A percentile compares a stretch with the other conserved stretches of the same genome.
These are phyloP conservation scores for Melampsora abietis-canadensis DNA, from an alignment of 1,284 basidiomycete genomes.

Conservation along the genomic window DNA sequence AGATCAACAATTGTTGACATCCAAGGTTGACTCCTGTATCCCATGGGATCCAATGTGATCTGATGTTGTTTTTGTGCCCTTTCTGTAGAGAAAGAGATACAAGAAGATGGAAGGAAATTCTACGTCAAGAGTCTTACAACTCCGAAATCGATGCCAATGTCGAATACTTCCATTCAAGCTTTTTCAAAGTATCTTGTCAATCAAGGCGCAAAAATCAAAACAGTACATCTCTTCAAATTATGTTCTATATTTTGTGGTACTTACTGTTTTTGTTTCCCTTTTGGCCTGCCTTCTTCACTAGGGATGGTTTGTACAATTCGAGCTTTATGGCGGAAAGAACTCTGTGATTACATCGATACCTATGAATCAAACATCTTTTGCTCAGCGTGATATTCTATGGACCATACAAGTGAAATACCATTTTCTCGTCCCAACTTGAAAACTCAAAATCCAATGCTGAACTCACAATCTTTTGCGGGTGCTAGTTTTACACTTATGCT, in stretches of 20 bases:
- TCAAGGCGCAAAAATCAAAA: conserved; percentile 42
- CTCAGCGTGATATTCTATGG: conserved; percentile 9
- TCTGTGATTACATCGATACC: conserved; percentile 11
- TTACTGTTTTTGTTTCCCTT: too few species aligned
- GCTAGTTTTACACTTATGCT: conserved; percentile 22
- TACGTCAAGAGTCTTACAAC: conserved; percentile 49
- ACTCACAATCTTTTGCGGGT: background rate
- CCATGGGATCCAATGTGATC: background rate
- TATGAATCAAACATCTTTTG: conserved; percentile 29
- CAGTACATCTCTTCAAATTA: background rate
- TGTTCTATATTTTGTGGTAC: too few species aligned
- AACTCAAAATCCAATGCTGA: background rate
- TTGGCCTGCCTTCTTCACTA: background rate
- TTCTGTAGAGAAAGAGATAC: conserved; percentile 16
- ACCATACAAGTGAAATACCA: conserved; percentile 13
- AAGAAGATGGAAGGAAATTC: conserved; percentile 45
- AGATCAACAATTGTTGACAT: background rate
- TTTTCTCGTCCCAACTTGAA: too few species aligned
- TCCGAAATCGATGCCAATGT: conserved; percentile 45
- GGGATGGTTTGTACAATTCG: conserved; percentile 35
- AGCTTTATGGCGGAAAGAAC: conserved; percentile 26
- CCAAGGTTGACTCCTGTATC: background rate
- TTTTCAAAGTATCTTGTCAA: conserved; percentile 48
- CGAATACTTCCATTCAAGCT: conserved; percentile 38
- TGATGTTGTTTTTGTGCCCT: background rate